These are phyloP conservation scores for Adansonia grandidieri DNA, from an alignment of 441 rosid species.

Conservation along the genomic window DNA sequence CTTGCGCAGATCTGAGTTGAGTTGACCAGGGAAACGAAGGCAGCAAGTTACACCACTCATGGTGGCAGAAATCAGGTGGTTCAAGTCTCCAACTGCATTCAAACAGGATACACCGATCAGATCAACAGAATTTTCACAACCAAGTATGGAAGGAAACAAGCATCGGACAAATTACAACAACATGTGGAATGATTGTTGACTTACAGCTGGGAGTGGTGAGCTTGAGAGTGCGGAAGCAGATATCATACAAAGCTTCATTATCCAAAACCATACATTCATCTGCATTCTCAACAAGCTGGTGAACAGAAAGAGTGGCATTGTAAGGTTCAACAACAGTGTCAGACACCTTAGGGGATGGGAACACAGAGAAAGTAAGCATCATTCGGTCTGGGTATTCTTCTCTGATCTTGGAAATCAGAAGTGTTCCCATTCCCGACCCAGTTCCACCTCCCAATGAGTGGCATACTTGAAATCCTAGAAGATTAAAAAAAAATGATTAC, in stretches of 20 bases:
- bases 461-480: constrained; percentile 56
- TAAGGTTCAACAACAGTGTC: constrained; percentile 64
- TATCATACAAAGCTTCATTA: constrained; percentile 59
- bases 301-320: constrained; percentile 61
- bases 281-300: constrained; percentile 60
- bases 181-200: background rate
- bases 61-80: constrained; percentile 69
- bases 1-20: constrained; percentile 72
- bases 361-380: constrained; percentile 62
- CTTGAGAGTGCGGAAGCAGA: constrained; percentile 58
- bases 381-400: constrained; percentile 60
- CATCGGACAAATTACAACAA: background rate
- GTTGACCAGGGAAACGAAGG: constrained; percentile 74
- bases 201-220: constrained; percentile 65
- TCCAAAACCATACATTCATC: constrained; percentile 63
- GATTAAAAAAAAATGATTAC: background rate
- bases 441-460: constrained; percentile 64
- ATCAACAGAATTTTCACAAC: background rate
- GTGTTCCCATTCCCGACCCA: constrained; percentile 63
- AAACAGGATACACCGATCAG: constrained; percentile 2
- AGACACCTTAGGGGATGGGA: constrained; percentile 60
- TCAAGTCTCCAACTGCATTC: constrained; percentile 57
- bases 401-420: constrained; percentile 55
- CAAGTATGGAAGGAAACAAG: background rate
- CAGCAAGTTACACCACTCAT: constrained; percentile 78